Conservation (phyloP, 192 early-diverging fungal species). For the Spizellomyces punctatus region DNA sequence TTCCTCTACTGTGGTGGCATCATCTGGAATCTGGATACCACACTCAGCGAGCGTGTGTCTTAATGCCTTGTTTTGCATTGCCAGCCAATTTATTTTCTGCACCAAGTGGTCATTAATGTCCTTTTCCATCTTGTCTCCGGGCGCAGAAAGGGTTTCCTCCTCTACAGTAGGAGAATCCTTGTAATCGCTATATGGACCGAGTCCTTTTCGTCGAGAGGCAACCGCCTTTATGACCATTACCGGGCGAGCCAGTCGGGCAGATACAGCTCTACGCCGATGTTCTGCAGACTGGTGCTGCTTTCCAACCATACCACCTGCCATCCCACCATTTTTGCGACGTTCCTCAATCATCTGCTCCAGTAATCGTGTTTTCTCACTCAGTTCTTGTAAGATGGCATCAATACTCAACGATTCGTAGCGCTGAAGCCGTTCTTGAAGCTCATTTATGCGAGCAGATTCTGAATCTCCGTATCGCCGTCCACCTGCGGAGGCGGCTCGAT, state of each 20-base stretch:
- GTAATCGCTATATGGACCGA: conserved; percentile 27
- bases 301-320: conserved; percentile 20
- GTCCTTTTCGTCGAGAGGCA: conserved; percentile 15
- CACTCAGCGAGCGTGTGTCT: conserved; percentile 30
- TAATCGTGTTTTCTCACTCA: conserved; percentile 48
- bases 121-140: conserved; percentile 25
- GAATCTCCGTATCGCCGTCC: conserved; percentile 13
- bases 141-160: conserved; percentile 6
- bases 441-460: conserved; percentile 25
- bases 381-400: conserved; percentile 47
- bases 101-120: conserved; percentile 24
- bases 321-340: conserved; percentile 26
- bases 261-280: conserved; percentile 11
- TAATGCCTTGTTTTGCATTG: conserved; percentile 38
- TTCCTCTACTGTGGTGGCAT: background rate
- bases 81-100: conserved; percentile 26
- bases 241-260: conserved; percentile 19
- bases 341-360: conserved; percentile 49
- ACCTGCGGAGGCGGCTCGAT: conserved; percentile 33
- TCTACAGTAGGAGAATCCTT: conserved; percentile 16
- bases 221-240: conserved; percentile 21
- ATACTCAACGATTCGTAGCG: conserved; percentile 52
- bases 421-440: conserved; percentile 43
- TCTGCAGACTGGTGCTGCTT: background rate
- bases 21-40: conserved; percentile 21